Base-by-base conservation (phyloP, 2,329 filamentous ascomycete genomes). In the Pseudogymnoascus sp. region DNA sequence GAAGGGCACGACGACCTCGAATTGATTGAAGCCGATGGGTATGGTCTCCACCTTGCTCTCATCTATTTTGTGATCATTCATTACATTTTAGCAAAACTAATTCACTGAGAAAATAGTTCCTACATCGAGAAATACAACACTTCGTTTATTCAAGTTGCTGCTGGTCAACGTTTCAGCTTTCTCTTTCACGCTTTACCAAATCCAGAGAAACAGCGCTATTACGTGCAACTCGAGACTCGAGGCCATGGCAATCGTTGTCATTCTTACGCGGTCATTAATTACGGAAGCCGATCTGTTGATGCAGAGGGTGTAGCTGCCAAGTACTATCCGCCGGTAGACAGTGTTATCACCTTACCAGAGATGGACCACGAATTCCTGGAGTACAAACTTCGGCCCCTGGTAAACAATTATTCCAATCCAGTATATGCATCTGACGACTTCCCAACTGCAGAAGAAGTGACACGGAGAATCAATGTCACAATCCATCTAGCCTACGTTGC, bases 11-110 rank as follows among this genome's bases (percentile, higher is more conserved):
- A 76, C 1, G 74, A 81, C 10, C 71, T 88, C 44, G 80, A 78
- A 0, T 76, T 90, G 63, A 84, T 89, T 62, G 81, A 83, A 63
- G 86, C 82, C 0, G 87, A 89, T 65, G 80, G 79, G 11, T 74
- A 75, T 37, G 15, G 3, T 37, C 11, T 37, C 2, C 35, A n/a
- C 31, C 35, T 37, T 37, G 13, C 17, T 19, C 68, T 7, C 21
- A 15, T 37, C 33, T 2, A 37, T 15, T 31, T 31, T 31, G 29
- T 6, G 9, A 31, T 31, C 1, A 1, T 31, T 31, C 29, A 31
- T 31, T 31, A 31, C 6, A 31, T 31, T 31, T 10, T 10, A 31
- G 29, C 7, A 15, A 37, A 74, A 63, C 60, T 31, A 31, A 31
- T 31, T 31, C 29, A 31, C 29, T 73, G 19, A 50, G 62, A n/a